phyloP scores from a whole-genome alignment of 1,284 basidiomycete species.

The Trichosporon sp. region DNA sequence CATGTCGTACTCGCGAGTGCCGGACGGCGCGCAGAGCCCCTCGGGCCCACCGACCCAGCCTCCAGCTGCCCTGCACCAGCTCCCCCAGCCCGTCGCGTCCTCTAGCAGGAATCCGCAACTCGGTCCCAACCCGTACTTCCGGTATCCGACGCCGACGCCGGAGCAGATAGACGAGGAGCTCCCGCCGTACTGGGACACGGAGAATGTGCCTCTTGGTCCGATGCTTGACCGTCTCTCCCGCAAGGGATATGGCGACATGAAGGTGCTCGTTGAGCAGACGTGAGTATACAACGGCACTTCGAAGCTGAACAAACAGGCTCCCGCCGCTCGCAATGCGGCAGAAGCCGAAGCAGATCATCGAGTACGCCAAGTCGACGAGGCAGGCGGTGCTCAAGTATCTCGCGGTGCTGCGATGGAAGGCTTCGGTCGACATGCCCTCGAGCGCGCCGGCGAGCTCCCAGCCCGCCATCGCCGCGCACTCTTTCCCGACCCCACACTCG shows the following conservation, averaged over 20 bases:
- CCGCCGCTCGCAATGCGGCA: conserved; percentile 36
- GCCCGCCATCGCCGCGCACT: conserved; percentile 24
- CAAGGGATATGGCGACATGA: conserved; percentile 47
- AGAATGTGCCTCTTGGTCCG: conserved; percentile 46
- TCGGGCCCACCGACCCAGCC: neutral
- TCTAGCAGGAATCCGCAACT: conserved; percentile 47
- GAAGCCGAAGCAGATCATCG: conserved; percentile 48
- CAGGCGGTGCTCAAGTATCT: conserved; percentile 53
- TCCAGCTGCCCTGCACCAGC: conserved; percentile 26
- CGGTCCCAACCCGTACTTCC: conserved; percentile 46
- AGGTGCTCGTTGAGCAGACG: conserved; percentile 42
- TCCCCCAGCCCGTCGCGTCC: conserved; percentile 30
- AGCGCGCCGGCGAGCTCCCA: conserved; percentile 15
- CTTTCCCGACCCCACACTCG: conserved; percentile 52
- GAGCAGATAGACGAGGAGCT: conserved; percentile 50
- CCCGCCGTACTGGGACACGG: conserved; percentile 48
- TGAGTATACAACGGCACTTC: conserved; percentile 32
- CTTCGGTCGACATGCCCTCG: conserved; percentile 43
- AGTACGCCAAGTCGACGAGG: conserved; percentile 49
- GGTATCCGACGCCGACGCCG: conserved; percentile 45
- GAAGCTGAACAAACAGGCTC: conserved; percentile 25
- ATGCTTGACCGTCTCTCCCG: conserved; percentile 45
- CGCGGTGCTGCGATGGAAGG: conserved; percentile 53
- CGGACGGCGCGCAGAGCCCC: conserved; percentile 12
- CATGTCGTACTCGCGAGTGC: conserved; percentile 11